Evolutionary conservation across 176 grass and related monocot genomes (phyloP).

Genomic region (Oryza longistaminata): DNA sequence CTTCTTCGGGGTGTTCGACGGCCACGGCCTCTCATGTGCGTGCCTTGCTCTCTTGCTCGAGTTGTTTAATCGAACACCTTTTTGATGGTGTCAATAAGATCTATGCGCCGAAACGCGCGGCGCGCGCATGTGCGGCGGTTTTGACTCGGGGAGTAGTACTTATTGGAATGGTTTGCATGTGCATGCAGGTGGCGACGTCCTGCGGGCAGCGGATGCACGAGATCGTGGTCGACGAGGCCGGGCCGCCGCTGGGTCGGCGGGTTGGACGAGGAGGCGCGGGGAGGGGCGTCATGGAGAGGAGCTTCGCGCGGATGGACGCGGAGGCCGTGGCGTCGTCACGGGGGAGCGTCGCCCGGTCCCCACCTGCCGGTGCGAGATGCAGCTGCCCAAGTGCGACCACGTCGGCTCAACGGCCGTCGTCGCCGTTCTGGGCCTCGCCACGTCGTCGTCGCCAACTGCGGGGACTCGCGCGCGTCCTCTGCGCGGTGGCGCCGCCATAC

Average conservation of each 20-base stretch:
- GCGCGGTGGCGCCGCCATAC: conserved; percentile 56
- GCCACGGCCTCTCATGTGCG: conserved; percentile 92
- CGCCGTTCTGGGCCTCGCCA: conserved; percentile 56
- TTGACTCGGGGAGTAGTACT: neutral
- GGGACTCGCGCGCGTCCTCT: conserved; percentile 89
- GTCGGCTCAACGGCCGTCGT: conserved; percentile 90
- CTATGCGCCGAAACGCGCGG: neutral
- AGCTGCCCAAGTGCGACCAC: conserved; percentile 74
- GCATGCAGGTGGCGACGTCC: conserved; percentile 66
- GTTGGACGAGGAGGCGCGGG: conserved; percentile 14
- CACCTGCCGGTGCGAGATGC: conserved; percentile 74
- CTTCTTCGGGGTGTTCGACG: conserved; percentile 89
- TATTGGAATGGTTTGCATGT: conserved; percentile 37
- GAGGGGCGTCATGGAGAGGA: conserved; percentile 62
- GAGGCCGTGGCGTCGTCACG: conserved; percentile 44
- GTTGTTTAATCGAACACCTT: neutral
- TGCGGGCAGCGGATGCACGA: conserved; percentile 82
- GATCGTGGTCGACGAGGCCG: conserved; percentile 64
- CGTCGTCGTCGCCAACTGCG: conserved; percentile 79
- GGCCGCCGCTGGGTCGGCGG: neutral
- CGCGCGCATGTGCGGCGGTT: neutral
- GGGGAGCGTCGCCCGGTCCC: neutral
- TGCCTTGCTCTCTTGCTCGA: neutral
- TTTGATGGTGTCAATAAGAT: neutral
- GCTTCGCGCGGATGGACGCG: conserved; percentile 84